Evolutionary conservation across 2,329 filamentous ascomycete genomes (phyloP), one percentile per base, ranked within the genome.

Genomic region (Alternaria triticimaculans): DNA sequence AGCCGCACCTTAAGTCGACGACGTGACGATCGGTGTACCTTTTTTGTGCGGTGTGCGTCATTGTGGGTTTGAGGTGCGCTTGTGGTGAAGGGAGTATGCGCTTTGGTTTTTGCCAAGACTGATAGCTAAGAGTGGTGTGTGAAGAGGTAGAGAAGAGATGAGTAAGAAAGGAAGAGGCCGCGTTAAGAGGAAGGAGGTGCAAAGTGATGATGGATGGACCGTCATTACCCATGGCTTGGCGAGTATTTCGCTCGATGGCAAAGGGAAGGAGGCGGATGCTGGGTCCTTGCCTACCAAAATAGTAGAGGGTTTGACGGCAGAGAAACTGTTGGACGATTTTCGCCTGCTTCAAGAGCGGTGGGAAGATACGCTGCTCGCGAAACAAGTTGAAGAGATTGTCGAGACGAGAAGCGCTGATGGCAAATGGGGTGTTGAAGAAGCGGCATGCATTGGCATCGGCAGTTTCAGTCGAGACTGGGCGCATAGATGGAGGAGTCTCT

Each of bases 381-480:
- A 64, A 23, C 69, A 72, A 15, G 12, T 80, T 1, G 41, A 53
- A 21, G 8, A 51, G 3, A 46, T 72, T 3, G 49, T 77, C 12
- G 26, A 15, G 18, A 53, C 50, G 18, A 43, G n/a, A 9, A 14
- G 62, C 65, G 58, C 26, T 54, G 46, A 21, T 70, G 64, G 69
- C 23, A 50, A 21, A 60, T 75, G 50, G 56, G 50, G n/a, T 18
- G 33, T 60, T 2, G 51, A 63, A 12, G 33, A 69, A 6, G 79
- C 77, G 3, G 72, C 77, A n/a, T 79, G 76, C 41, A 74, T 80
- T 33, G 79, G 78, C 4, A 75, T 78, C 30, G 77, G 78, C 10
- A 80, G 77, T 51, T 79, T 80, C 44, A 76, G 72, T 49, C 51
- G 74, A 8, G 78, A 80, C 55, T 79, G 77, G 77, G 71, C 72